A percentile compares a stretch with the other conserved stretches of the same genome.
These are phyloP conservation scores for Lachnum nothofagi DNA, from an alignment of 2,329 filamentous ascomycete species.

Conservation along the genomic window DNA sequence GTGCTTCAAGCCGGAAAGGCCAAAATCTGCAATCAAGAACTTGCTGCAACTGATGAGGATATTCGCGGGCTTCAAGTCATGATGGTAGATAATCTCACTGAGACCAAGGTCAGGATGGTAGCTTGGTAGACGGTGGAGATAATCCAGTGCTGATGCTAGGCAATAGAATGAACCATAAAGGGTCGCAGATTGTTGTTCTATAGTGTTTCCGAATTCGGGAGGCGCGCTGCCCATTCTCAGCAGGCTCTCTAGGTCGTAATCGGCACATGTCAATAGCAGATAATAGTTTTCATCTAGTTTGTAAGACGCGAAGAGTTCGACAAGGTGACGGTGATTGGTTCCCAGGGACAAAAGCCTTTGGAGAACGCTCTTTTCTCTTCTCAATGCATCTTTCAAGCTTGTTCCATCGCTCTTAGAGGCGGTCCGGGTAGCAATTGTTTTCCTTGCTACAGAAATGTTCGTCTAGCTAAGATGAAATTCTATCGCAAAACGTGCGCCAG, in stretches of 20 bases:
- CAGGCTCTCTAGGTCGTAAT: background rate
- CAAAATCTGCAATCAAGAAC: conserved; percentile 2
- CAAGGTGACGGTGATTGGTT: background rate
- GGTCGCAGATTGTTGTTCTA: background rate
- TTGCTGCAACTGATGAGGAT: background rate
- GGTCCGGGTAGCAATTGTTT: background rate
- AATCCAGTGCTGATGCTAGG: background rate
- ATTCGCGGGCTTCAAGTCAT: background rate
- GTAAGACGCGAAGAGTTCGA: background rate
- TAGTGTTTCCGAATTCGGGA: background rate
- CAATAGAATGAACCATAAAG: background rate
- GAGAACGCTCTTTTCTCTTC: background rate
- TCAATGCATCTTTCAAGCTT: background rate
- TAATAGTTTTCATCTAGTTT: background rate
- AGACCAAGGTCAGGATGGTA: background rate
- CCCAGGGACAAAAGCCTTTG: background rate
- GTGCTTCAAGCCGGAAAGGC: background rate
- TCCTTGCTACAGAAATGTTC: background rate
- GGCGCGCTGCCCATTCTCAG: background rate
- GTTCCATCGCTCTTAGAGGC: background rate
- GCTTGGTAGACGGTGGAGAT: background rate
- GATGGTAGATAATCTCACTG: background rate
- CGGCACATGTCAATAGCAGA: background rate
- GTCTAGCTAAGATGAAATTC: background rate
- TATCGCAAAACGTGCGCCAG: background rate